A percentile compares a stretch with the other conserved stretches of the same genome.
These are phyloP conservation scores for Aspergillus sclerotialis DNA, from an alignment of 2,329 filamentous ascomycete species.

Conservation along the genomic window DNA sequence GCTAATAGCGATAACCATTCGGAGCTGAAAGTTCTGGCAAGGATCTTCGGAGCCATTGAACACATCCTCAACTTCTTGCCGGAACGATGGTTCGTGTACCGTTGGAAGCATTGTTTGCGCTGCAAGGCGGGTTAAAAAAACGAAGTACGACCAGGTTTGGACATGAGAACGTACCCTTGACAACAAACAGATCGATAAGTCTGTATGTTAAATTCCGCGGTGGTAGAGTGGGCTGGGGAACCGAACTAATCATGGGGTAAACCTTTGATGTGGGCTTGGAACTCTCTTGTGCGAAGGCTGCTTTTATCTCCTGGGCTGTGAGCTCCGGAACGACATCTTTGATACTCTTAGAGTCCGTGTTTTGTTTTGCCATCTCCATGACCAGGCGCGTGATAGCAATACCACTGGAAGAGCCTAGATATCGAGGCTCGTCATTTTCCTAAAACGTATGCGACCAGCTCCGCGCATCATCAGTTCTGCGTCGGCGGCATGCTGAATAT, in stretches of 20 bases:
- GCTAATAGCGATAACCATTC: conserved; percentile 90
- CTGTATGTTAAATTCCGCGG: conserved; percentile 66
- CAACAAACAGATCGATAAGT: conserved; percentile 76
- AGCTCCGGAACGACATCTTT: conserved; percentile 82
- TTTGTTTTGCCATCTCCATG: conserved; percentile 94
- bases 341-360: conserved; percentile 83
- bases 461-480: conserved; percentile 81
- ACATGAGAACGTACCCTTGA: conserved; percentile 57
- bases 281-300: conserved; percentile 60
- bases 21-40: conserved; percentile 79
- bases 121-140: conserved; percentile 32
- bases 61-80: conserved; percentile 69
- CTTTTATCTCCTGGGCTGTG: conserved; percentile 59
- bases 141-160: not conserved
- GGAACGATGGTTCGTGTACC: conserved; percentile 75
- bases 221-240: conserved; percentile 70
- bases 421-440: conserved; percentile 81
- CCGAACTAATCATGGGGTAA: conserved; percentile 82
- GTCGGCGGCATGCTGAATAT: conserved; percentile 63
- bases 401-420: conserved; percentile 87
- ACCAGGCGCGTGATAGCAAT: conserved; percentile 91
- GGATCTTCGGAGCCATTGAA: conserved; percentile 69
- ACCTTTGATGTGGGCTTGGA: conserved; percentile 66
- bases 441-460: conserved; percentile 75
- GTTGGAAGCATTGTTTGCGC: conserved; percentile 84